Evolutionary conservation across 164 flowering plant genomes (phyloP).

Genomic region (Tinospora cordifolia): DNA sequence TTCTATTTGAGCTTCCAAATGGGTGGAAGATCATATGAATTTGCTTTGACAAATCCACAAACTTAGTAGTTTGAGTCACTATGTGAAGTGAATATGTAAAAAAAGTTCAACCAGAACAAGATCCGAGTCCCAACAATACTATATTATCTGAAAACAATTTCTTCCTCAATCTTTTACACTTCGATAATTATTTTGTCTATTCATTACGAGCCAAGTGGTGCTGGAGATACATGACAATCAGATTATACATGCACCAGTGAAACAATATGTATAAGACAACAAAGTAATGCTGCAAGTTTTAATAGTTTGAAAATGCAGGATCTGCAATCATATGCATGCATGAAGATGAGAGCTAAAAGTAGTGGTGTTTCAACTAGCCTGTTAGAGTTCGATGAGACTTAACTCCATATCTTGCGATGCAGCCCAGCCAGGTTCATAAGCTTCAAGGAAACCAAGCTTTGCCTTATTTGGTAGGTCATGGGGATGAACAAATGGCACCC

Average conservation of each 20-base stretch:
- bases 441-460: slow-evolving; percentile 89
- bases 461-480: slow-evolving; percentile 97
- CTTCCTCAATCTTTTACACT: not conserved
- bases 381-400: slow-evolving; percentile 55
- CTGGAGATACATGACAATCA: not conserved
- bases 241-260: not conserved
- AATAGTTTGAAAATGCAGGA: not conserved
- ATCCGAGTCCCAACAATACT: not conserved
- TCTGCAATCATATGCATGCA: not conserved
- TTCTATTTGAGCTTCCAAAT: not conserved
- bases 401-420: slow-evolving; percentile 82
- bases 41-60: not conserved
- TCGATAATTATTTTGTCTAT: not conserved
- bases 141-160: not conserved
- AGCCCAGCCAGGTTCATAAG: slow-evolving; percentile 97
- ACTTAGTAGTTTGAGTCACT: not conserved
- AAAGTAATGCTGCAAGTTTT: not conserved
- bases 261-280: not conserved
- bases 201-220: not conserved
- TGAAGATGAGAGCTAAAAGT: slow-evolving; percentile 6
- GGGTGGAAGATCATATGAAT: not conserved
- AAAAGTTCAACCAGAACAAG: not conserved
- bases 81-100: not conserved
- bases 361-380: slow-evolving; percentile 50
- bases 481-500: slow-evolving; percentile 98